These are phyloP conservation scores for Atkinsonella hypoxylon DNA, from an alignment of 2,329 filamentous ascomycete genomes.

Conservation along the genomic window DNA sequence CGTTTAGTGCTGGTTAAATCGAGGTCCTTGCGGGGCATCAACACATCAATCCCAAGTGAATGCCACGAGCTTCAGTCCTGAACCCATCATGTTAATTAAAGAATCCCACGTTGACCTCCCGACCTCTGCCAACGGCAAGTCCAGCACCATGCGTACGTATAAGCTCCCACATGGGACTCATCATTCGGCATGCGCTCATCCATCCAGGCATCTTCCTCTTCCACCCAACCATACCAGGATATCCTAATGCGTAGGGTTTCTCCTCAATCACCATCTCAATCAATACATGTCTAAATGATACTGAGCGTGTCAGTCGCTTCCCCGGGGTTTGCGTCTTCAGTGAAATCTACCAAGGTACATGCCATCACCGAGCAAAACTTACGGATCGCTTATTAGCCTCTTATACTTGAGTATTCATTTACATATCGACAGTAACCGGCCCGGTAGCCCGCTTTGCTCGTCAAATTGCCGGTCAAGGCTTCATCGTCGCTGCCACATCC, in stretches of 20 bases:
- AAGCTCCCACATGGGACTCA: slow-evolving; percentile 3
- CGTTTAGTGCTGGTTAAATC: too few species aligned
- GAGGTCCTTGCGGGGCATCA: too few species aligned
- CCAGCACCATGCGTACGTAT: slow-evolving; percentile 38
- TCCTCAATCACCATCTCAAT: not conserved
- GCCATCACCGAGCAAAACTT: not conserved
- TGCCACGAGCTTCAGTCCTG: too few species aligned
- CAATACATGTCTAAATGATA: too few species aligned
- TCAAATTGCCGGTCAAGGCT: slow-evolving; percentile 85
- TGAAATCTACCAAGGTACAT: slow-evolving; percentile 88
- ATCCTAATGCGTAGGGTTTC: slow-evolving; percentile 72
- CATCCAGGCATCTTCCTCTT: slow-evolving; percentile 71
- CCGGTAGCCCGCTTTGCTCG: slow-evolving; percentile 81
- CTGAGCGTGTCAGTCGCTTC: slow-evolving; percentile 44
- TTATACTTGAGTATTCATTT: too few species aligned
- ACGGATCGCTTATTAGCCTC: too few species aligned
- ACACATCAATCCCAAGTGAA: too few species aligned
- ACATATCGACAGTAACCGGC: slow-evolving; percentile 57
- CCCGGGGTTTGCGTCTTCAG: slow-evolving; percentile 82
- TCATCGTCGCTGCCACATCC: slow-evolving; percentile 82
- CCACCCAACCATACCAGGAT: slow-evolving; percentile 72
- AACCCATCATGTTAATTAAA: slow-evolving; percentile 37
- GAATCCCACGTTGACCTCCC: slow-evolving; percentile 40
- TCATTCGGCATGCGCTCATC: slow-evolving; percentile 4
- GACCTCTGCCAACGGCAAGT: slow-evolving; percentile 39